Conservation (phyloP, 2,329 filamentous ascomycete genomes). For the Penicillium paneum region DNA sequence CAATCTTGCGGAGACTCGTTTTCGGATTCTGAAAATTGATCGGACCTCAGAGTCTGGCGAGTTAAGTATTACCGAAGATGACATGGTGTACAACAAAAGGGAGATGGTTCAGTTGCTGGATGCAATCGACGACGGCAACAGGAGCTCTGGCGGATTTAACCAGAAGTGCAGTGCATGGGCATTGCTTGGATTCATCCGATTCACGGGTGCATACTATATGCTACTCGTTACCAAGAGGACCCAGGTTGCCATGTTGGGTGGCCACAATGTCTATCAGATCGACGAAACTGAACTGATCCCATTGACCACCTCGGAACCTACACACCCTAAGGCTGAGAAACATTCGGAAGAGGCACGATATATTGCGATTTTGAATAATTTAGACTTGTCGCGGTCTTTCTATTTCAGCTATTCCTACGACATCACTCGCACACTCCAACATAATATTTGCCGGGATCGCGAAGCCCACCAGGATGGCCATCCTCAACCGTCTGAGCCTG, state of each 20-base stretch:
- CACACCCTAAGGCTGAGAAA: constrained; percentile 71
- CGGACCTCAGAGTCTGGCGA: constrained; percentile 76
- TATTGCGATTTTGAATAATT: constrained; percentile 79
- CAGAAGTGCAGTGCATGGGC: constrained; percentile 91
- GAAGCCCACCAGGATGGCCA: constrained; percentile 64
- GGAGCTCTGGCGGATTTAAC: constrained; percentile 81
- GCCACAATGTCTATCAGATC: constrained; percentile 93
- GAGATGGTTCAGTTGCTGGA: constrained; percentile 93
- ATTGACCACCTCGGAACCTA: constrained; percentile 66
- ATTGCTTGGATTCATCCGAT: constrained; percentile 88
- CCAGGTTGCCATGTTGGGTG: constrained; percentile 92
- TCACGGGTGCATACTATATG: constrained; percentile 97
- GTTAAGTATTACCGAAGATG: constrained; percentile 85
- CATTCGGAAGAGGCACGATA: constrained; percentile 90
- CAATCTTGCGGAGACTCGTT: constrained; percentile 83
- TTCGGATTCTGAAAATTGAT: constrained; percentile 92
- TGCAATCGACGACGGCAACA: constrained; percentile 93
- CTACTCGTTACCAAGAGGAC: constrained; percentile 92
- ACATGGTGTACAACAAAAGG: constrained; percentile 85
- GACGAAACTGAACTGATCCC: constrained; percentile 91
- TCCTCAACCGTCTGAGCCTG: constrained; percentile 64
- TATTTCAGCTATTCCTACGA: constrained; percentile 99
- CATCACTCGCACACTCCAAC: constrained; percentile 84
- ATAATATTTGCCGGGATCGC: constrained; percentile 83
- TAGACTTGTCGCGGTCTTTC: constrained; percentile 87